Base-by-base conservation (phyloP, 805 yeast genomes). In the Candida pseudoglaebosa region DNA sequence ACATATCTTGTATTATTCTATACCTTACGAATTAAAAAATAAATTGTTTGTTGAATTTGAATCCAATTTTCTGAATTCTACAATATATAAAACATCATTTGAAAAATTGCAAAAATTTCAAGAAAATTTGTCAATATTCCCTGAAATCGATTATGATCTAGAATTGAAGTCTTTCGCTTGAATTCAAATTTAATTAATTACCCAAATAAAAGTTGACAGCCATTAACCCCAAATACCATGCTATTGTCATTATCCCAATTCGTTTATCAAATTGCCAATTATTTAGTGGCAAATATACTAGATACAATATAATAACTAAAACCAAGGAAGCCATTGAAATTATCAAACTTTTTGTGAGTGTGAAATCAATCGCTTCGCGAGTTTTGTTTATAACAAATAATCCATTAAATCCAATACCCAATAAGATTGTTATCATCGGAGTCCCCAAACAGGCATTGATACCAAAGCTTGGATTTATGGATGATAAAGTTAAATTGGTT, bases 401-500 rank as follows among this genome's bases (percentile, higher is more conserved):
- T 2, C 77, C 71, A 49, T 73, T 74, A 10, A 67, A 48, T 0
- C 82, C 82, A 15, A 76, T 59, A 1, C 81, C 82, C 14, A 75
- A 52, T 42, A 75, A 53, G 6, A 73, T 66, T 31, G 72, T 61
- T 10, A 76, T 48, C 10, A 76, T 53, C 0, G 80, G 79, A 1
- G 81, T 71, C 1, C 82, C 81, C 40, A 75, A 61, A 45, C 80
- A 75, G 1, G 81, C 69, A 45, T 71, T 71, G 6, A 76, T 52
- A 0, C 80, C 80, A 12, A 62, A 49, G 5, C 57, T 45, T 2
- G 70, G 64, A 33, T 57, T 50, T 12, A 59, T 44, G 6, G 67
- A 48, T 5, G 77, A 67, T 10, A 76, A 53, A 6, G 79, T 70
- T 2, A 65, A 49, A 44, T 76, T 74, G n/a, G 78, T 69, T 21